Conservation (phyloP, 2,329 filamentous ascomycete genomes). For the Aspergillus amoenus region DNA sequence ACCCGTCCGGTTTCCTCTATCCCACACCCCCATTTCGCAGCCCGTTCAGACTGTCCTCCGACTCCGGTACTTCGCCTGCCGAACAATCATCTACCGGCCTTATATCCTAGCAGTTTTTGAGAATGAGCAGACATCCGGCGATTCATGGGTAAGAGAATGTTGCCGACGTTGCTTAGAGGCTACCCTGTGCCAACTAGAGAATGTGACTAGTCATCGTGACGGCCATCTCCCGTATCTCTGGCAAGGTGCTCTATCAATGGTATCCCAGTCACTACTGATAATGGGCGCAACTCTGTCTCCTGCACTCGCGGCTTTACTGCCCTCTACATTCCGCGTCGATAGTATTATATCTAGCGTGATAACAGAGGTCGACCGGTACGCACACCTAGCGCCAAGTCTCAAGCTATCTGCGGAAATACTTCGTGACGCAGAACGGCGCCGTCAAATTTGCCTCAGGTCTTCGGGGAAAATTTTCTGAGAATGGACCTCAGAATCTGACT, state of each 20-base stretch:
- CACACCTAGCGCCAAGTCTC: constrained; percentile 73
- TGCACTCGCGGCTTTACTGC: constrained; percentile 66
- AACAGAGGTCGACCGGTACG: constrained; percentile 71
- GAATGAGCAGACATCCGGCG: constrained; percentile 70
- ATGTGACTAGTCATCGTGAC: constrained; percentile 75
- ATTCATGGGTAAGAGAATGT: constrained; percentile 71
- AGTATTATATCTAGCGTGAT: constrained; percentile 76
- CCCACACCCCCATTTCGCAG: constrained; percentile 64
- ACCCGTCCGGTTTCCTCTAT: constrained; percentile 75
- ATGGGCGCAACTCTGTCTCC: constrained; percentile 84
- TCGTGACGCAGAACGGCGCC: constrained; percentile 72
- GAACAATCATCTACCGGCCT: constrained; percentile 81
- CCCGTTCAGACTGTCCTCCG: constrained; percentile 77
- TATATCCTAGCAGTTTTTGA: constrained; percentile 79
- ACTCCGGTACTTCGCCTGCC: constrained; percentile 78
- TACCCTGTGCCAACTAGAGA: constrained; percentile 74
- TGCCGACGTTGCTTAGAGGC: constrained; percentile 81
- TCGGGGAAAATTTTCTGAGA: constrained; percentile 5
- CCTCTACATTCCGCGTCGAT: constrained; percentile 60
- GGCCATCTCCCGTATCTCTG: constrained; percentile 84
- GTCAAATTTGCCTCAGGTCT: constrained; percentile 49
- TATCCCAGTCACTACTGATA: constrained; percentile 76
- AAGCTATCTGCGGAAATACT: constrained; percentile 76
- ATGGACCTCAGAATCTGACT: neutral
- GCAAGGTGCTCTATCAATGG: constrained; percentile 80